Conservation (phyloP, 73 alveolate species). For the Uronychia setigera region DNA sequence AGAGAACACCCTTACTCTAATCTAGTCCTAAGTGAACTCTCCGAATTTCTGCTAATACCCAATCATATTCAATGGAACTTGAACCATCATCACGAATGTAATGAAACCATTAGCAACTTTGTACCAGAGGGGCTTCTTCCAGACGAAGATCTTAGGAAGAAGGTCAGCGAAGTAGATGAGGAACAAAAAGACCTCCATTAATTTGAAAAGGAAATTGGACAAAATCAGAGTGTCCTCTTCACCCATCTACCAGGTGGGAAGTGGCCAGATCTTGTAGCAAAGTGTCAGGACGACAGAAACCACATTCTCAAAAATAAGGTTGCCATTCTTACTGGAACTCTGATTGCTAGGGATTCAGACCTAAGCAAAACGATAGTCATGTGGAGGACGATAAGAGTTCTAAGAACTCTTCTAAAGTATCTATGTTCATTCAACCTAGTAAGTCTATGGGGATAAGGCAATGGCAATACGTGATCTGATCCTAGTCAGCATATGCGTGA, state of each 20-base stretch:
- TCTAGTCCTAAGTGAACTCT: slow-evolving; percentile 15
- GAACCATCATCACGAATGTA: slow-evolving; percentile 3
- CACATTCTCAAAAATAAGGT: too few species aligned
- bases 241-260: slow-evolving; percentile 24
- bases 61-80: slow-evolving; percentile 20
- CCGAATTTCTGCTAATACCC: slow-evolving; percentile 15
- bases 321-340: too few species aligned
- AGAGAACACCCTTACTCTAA: slow-evolving; percentile 21
- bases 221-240: not conserved
- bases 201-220: not conserved
- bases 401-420: too few species aligned
- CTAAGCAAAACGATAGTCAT: too few species aligned
- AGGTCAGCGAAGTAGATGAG: slow-evolving; percentile 13
- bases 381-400: too few species aligned
- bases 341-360: too few species aligned
- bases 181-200: slow-evolving; percentile 6
- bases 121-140: slow-evolving; percentile 32
- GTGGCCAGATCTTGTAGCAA: slow-evolving; percentile 32
- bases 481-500: too few species aligned
- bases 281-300: not conserved
- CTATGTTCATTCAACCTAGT: too few species aligned
- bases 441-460: too few species aligned
- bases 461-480: too few species aligned
- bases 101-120: slow-evolving; percentile 9
- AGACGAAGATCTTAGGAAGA: slow-evolving; percentile 20